Evolutionary conservation across 106 monocot species (phyloP), one percentile per base, ranked within the genome.

Genomic region (Posidonia australis): DNA sequence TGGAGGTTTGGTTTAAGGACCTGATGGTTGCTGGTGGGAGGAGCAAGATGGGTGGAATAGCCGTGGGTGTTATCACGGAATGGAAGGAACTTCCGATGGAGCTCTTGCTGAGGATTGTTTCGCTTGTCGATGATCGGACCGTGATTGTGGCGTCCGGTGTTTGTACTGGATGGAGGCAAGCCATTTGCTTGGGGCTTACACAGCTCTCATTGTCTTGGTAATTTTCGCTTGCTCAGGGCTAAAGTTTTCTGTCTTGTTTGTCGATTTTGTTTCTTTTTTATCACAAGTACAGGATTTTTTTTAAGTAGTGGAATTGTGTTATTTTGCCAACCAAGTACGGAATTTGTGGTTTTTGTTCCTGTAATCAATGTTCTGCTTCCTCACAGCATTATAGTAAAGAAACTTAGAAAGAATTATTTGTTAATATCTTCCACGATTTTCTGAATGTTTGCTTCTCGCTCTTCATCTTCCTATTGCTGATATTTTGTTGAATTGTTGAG

Each of bases 11-110:
- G 53, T 72, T 72, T 28, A 14, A 63, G 54, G 62, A 52, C 53
- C 52, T 63, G 0, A 44, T 63, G 25, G 14, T 72, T 9, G 48
- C 52, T 51, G 52, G 41, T 72, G 54, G 25, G 42, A 54, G 22
- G 46, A 30, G 31, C n/a, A 73, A 46, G 55, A 65, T 31, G 54
- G 19, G 66, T 23, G 30, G 48, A n/a, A 32, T 5, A 10, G 60
- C 29, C 29, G 23, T 60, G 19, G 60, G 57, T 11, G 13, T 60
- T 29, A 13, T 85, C 61, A 54, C 68, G 0, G 85, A 83, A 12
- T 93, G 92, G 92, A 93, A 93, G 60, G 88, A 93, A 66, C 88
- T 93, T 54, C 92, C 92, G 10, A 83, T 88, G 88, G 92, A 93
- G 72, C 88, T 93, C 12, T 51, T 93, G n/a, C n/a, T 93, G 77